Evolutionary conservation across 2,329 filamentous ascomycete genomes (phyloP), one percentile per base, ranked within the genome.

Genomic region (Fusarium xylarioides): DNA sequence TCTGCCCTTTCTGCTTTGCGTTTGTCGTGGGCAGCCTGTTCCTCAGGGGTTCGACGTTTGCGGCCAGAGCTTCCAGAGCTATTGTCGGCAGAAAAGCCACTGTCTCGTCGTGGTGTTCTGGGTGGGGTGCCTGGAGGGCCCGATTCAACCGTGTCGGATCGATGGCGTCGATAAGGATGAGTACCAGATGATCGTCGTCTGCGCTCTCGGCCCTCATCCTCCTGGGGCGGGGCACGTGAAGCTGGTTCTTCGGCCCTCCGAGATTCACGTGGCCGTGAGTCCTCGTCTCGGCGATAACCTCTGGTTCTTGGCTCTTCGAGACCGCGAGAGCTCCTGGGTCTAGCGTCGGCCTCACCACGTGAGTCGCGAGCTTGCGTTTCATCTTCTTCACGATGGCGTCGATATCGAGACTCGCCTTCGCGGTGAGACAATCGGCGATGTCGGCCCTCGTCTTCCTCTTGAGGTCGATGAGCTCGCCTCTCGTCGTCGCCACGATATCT

Each of bases 21-120:
- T 70, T 77, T 84, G 4, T 89, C 87, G 60, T 87, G 85, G 5
- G 83, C 85, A 21, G 82, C 85, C 66, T 87, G 86, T 73, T 88
- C 86, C 69, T 88, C 86, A 4, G 82, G 79, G 6, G 84, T 86
- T 63, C 85, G 83, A 46, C 82, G 81, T 58, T 74, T 78, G 63
- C 77, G 77, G 32, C 77, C 73, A 40, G 81, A 79, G 50, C 79
- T 78, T 49, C 79, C 80, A 49, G 81, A 80, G 66, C 77, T 83
- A 12, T 67, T 70, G n/a, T 85, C 84, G 23, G 81, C 80, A 7
- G 85, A 83, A 68, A 83, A 83, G 2, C 85, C 85, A 66, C 85
- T 87, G 65, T 87, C 86, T 60, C 83, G 83, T 61, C 83, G 83
- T 9, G 85, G 82, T n/a, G 82, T 81, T 72, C 74, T 84, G 52